A percentile compares a stretch with the other conserved stretches of the same genome.
Evolutionary conservation across 2,329 filamentous ascomycete species (phyloP).

Genomic region (Penicillium olsonii): DNA sequence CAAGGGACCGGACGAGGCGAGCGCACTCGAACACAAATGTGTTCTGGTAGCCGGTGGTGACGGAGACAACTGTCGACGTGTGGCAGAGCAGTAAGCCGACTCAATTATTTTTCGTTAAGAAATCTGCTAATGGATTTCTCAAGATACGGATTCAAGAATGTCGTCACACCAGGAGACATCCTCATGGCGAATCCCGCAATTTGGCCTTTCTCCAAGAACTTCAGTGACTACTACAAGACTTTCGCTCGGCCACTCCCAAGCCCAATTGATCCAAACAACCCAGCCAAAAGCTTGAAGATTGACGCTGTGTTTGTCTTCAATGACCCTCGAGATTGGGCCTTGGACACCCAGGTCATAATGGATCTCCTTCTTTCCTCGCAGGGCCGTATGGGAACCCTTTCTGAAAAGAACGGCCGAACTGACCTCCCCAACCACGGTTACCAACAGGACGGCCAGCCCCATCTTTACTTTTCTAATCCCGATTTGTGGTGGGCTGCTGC

Average conservation of each 20-base stretch:
- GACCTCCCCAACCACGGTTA: slow-evolving; percentile 73
- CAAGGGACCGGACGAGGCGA: slow-evolving; percentile 56
- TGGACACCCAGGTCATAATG: slow-evolving; percentile 80
- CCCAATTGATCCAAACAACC: slow-evolving; percentile 42
- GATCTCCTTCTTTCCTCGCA: slow-evolving; percentile 77
- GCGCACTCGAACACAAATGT: slow-evolving; percentile 62
- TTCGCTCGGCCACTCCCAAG: slow-evolving; percentile 40
- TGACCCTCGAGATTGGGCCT: slow-evolving; percentile 92
- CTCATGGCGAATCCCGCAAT: slow-evolving; percentile 70
- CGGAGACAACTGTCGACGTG: slow-evolving; percentile 65
- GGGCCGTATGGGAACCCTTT: slow-evolving; percentile 82
- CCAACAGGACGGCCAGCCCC: slow-evolving; percentile 77
- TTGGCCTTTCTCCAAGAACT: slow-evolving; percentile 78
- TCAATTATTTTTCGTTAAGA: no score
- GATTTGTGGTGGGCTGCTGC: slow-evolving; percentile 87
- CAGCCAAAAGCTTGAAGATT: slow-evolving; percentile 66
- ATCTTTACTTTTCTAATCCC: slow-evolving; percentile 83
- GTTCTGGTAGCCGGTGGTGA: slow-evolving; percentile 74
- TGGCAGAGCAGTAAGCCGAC: slow-evolving; percentile 64
- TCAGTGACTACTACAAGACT: slow-evolving; percentile 62
- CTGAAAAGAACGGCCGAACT: slow-evolving; percentile 66
- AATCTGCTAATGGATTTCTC: no score
- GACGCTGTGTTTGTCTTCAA: slow-evolving; percentile 94
- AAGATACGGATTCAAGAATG: slow-evolving; percentile 74
- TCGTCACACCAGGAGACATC: slow-evolving; percentile 85